phyloP scores from a whole-genome alignment of 2,329 filamentous ascomycete species.

The Ceratocystis colombiana region DNA sequence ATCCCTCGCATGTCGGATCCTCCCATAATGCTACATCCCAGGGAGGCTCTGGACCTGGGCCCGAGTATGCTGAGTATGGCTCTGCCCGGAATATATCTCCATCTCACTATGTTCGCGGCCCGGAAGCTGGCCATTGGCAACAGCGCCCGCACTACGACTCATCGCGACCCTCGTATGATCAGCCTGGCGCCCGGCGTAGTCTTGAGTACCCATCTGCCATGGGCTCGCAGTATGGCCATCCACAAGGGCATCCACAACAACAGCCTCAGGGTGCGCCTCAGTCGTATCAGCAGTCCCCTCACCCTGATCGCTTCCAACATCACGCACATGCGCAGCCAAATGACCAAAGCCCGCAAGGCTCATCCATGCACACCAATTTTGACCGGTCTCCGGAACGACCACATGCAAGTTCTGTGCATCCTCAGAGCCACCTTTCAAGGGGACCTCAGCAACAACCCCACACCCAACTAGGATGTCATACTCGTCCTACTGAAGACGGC shows the following conservation, averaged over 20 bases:
- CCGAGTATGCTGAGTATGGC: conserved; percentile 16
- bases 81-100: conserved; percentile 20
- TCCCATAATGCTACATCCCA: not conserved
- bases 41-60: not conserved
- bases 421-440: conserved; percentile 30
- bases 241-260: conserved; percentile 27
- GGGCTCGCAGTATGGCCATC: conserved; percentile 34
- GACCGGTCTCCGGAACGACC: conserved; percentile 29
- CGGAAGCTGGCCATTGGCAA: conserved; percentile 22
- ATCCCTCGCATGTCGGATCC: not conserved
- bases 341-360: conserved; percentile 28
- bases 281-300: conserved; percentile 35
- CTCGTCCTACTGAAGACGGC: conserved; percentile 39
- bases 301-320: conserved; percentile 28
- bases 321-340: conserved; percentile 35
- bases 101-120: conserved; percentile 20
- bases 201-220: conserved; percentile 28
- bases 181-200: conserved; percentile 31
- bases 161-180: conserved; percentile 37
- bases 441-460: conserved; percentile 29
- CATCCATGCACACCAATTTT: conserved; percentile 28
- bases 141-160: conserved; percentile 34
- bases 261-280: conserved; percentile 26
- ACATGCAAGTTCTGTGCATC: conserved; percentile 28
- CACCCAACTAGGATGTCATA: conserved; percentile 28